Evolutionary conservation across 441 rosid genomes (phyloP), one percentile per base, ranked within the genome.

Genomic region (Adansonia rubrostipa): DNA sequence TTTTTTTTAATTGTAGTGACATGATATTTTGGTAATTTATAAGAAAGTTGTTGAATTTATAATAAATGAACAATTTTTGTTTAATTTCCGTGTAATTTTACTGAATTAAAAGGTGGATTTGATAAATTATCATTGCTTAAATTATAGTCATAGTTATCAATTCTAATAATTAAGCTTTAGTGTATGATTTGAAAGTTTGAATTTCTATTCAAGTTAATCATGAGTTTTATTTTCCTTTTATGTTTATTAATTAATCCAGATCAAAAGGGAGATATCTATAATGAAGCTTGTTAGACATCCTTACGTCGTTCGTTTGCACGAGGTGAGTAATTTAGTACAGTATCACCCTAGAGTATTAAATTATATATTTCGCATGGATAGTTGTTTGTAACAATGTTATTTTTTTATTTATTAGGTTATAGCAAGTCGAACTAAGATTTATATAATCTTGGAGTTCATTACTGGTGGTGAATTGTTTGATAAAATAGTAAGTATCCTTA

Each of bases 201-300:
- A 24, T 22, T 48, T 1, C 1, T 70, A 9, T 70, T 70, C 42
- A 24, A 70, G 42, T 24, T 22, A 70, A 70, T 79, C 71, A 51
- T 28, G 33, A 50, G 3, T 51, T 72, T 64, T 51, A 28, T 6
- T 57, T 62, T 76, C 20, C 24, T 20, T 67, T 9, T 36, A 56
- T 44, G 13, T 36, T 73, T 22, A 19, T 53, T 74, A 78, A 42
- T 9, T 45, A 22, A 40, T 70, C 82, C 71, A 96, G 99, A 96
- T 96, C 80, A 96, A 96, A 87, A 86, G 92, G 79, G 99, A 96
- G 95, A 96, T 96, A 86, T 94, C 96, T 28, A 94, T 96, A 14
- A 96, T 96, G 99, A 96, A 94, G 88, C 96, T 96, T 81, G 99
- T 96, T 75, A 89, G 99, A 45, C 99, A 96, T 87, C 99, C 99